Conservation (phyloP, 306 rosid genomes). For the Corylus heterophylla region DNA sequence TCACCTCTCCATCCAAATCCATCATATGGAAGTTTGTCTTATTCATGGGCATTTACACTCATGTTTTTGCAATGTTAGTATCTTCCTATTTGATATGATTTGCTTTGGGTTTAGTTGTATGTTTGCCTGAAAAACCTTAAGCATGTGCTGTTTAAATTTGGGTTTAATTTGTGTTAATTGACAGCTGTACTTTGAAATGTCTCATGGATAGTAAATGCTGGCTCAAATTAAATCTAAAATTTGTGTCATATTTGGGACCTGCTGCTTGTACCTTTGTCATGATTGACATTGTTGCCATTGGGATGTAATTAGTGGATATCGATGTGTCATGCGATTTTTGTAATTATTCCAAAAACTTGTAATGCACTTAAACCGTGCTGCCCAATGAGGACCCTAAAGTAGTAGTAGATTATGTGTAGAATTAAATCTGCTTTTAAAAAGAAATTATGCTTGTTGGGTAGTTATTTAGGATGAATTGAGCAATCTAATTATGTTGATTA, state of each 20-base stretch:
- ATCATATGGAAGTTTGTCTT: background rate
- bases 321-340: background rate
- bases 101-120: background rate
- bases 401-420: background rate
- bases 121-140: background rate
- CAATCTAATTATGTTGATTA: too few species aligned
- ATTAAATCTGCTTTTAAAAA: background rate
- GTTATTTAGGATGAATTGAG: background rate
- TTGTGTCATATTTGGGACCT: too few species aligned
- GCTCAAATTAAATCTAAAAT: too few species aligned
- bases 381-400: background rate
- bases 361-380: background rate
- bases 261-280: too few species aligned
- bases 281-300: too few species aligned
- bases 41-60: background rate
- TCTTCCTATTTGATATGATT: constrained; percentile 2
- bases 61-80: background rate
- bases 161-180: background rate
- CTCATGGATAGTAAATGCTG: too few species aligned
- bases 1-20: constrained; percentile 1
- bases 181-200: background rate
- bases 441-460: background rate
- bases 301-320: background rate
- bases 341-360: background rate
- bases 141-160: background rate